These are phyloP conservation scores for Pythium apleroticum DNA, from an alignment of 352 stramenopile genomes.

Conservation along the genomic window DNA sequence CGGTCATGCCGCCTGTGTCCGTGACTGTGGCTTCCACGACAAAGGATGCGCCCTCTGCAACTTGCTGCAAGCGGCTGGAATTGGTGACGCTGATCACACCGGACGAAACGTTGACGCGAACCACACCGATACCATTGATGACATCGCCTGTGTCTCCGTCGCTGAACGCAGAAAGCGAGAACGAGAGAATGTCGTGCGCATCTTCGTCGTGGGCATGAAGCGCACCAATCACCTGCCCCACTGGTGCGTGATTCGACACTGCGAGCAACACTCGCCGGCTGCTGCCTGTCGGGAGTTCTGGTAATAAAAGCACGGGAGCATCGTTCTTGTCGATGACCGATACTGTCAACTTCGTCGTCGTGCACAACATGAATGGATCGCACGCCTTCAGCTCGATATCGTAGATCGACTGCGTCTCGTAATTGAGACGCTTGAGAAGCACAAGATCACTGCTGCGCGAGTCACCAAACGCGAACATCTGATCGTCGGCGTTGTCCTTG, in stretches of 20 bases:
- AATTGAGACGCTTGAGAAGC: slow-evolving; percentile 25
- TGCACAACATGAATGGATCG: slow-evolving; percentile 28
- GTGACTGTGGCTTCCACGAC: slow-evolving; percentile 15
- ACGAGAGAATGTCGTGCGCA: slow-evolving; percentile 11
- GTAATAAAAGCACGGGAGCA: slow-evolving; percentile 12
- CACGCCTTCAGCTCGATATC: slow-evolving; percentile 18
- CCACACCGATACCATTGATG: slow-evolving; percentile 2
- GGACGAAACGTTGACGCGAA: slow-evolving; percentile 21
- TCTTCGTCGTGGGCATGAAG: slow-evolving; percentile 27
- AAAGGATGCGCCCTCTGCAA: slow-evolving; percentile 13
- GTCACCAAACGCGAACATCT: slow-evolving; percentile 22
- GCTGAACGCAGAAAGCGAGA: slow-evolving; percentile 3
- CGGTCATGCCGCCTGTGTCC: slow-evolving; percentile 13
- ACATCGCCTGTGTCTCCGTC: background rate
- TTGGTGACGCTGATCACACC: slow-evolving; percentile 25
- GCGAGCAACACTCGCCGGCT: background rate
- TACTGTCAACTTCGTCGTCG: slow-evolving; percentile 15
- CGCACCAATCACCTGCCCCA: slow-evolving; percentile 7
- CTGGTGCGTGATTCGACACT: slow-evolving; percentile 20
- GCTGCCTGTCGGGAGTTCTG: background rate
- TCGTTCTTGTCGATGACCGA: slow-evolving; percentile 27
- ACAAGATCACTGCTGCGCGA: slow-evolving; percentile 17
- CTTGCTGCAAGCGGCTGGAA: slow-evolving; percentile 16
- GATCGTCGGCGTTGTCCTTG: slow-evolving; percentile 17
- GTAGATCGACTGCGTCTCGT: slow-evolving; percentile 15